Conservation (phyloP, 2,329 filamentous ascomycete genomes). For the Cytospora piceae region DNA sequence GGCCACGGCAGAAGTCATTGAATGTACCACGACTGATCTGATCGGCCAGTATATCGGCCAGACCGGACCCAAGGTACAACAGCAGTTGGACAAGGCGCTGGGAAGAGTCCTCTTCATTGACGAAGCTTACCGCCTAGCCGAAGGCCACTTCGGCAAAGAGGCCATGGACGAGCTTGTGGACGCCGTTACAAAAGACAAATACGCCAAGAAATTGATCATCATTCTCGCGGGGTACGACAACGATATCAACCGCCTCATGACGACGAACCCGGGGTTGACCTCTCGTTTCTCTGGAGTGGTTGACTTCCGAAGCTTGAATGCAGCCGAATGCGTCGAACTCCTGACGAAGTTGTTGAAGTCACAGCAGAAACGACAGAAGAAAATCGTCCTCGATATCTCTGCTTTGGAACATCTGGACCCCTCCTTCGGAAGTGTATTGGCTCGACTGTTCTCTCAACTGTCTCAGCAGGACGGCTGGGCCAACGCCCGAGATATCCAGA, state of each 20-base stretch:
- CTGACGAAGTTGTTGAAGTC: slow-evolving; percentile 43
- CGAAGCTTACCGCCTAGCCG: slow-evolving; percentile 68
- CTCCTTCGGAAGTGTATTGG: slow-evolving; percentile 35
- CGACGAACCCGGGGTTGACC: slow-evolving; percentile 63
- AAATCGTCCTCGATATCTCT: slow-evolving; percentile 34
- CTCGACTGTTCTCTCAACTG: slow-evolving; percentile 45
- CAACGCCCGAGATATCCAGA: slow-evolving; percentile 65
- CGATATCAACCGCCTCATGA: slow-evolving; percentile 67
- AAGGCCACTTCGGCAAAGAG: slow-evolving; percentile 60
- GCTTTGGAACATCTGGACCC: slow-evolving; percentile 37
- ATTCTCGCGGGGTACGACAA: slow-evolving; percentile 71
- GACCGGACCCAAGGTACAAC: slow-evolving; percentile 67
- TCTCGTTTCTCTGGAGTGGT: slow-evolving; percentile 68
- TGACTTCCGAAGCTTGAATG: slow-evolving; percentile 53
- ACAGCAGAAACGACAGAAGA: slow-evolving; percentile 27
- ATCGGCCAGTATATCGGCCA: slow-evolving; percentile 72
- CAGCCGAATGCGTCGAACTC: slow-evolving; percentile 49
- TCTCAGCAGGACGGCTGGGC: slow-evolving; percentile 57
- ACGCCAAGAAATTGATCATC: slow-evolving; percentile 62
- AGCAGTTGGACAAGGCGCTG: slow-evolving; percentile 62
- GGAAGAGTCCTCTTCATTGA: slow-evolving; percentile 73
- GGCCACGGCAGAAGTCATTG: slow-evolving; percentile 59
- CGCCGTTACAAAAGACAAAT: slow-evolving; percentile 58
- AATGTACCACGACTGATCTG: slow-evolving; percentile 70
- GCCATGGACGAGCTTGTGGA: slow-evolving; percentile 59